A percentile compares a stretch with the other conserved stretches of the same genome.
phyloP scores from a whole-genome alignment of 441 rosid species.

The Euphorbia celastroides region DNA sequence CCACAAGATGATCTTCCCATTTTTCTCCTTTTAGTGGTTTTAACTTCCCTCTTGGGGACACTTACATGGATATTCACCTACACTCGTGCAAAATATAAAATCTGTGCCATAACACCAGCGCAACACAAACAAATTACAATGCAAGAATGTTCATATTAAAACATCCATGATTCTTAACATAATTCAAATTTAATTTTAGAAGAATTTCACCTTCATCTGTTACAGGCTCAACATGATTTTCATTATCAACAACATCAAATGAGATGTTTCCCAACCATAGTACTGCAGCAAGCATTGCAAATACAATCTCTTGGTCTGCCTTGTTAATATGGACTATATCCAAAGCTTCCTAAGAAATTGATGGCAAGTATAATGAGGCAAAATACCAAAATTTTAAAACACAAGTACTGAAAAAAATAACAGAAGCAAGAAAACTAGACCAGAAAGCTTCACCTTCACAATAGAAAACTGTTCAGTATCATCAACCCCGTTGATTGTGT shows the following conservation, averaged over 20 bases:
- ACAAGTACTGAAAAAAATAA: conserved; percentile 10
- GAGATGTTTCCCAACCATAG: conserved; percentile 92
- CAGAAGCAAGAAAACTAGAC: conserved; percentile 14
- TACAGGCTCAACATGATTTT: conserved; percentile 86
- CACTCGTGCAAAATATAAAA: not conserved
- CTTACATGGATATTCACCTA: not conserved
- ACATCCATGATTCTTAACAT: conserved; percentile 8
- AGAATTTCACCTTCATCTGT: conserved; percentile 76
- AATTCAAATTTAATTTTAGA: conserved; percentile 10
- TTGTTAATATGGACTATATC: conserved; percentile 90
- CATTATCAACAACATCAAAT: conserved; percentile 75
- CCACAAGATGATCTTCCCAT: not conserved
- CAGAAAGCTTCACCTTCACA: conserved; percentile 50
- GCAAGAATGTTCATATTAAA: not conserved
- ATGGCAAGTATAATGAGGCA: conserved; percentile 17
- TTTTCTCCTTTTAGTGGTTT: conserved; percentile 3
- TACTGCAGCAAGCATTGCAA: conserved; percentile 95
- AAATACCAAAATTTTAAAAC: conserved; percentile 8
- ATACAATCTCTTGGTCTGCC: conserved; percentile 96
- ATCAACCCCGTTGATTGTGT: conserved; percentile 68
- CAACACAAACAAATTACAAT: not conserved
- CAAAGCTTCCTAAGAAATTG: conserved; percentile 75
- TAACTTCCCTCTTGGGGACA: conserved; percentile 6
- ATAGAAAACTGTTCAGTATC: conserved; percentile 68
- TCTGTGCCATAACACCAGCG: not conserved